Percentiles rank a stretch among this genome's conserved stretches.
Conservation (phyloP, 2,329 filamentous ascomycete genomes). For the Cryphonectria japonica region DNA sequence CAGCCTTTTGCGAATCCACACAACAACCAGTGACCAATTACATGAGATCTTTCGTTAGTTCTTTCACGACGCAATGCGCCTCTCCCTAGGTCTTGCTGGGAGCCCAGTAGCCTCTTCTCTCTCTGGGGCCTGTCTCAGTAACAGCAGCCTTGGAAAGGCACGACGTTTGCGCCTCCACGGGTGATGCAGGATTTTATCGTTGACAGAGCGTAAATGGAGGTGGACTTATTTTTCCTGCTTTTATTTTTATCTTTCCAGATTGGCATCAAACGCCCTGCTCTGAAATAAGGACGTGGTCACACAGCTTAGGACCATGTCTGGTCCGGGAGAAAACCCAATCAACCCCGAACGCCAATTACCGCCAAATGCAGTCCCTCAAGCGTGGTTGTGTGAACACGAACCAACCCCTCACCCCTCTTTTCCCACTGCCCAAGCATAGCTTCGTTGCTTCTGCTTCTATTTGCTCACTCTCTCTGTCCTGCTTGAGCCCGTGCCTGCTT, state of each 20-base stretch:
- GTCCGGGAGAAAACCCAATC: conserved; percentile 18
- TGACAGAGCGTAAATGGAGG: neutral
- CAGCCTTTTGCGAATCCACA: neutral
- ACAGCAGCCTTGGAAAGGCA: neutral
- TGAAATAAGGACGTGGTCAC: neutral
- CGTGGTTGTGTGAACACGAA: neutral
- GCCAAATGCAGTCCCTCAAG: conserved; percentile 21
- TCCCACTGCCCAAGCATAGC: too few relatives aligned
- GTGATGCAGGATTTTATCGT: neutral
- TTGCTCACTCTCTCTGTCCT: neutral
- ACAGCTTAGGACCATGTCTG: conserved; percentile 11
- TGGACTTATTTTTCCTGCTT: conserved; percentile 5
- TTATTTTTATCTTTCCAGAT: neutral
- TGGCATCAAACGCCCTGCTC: conserved; percentile 21
- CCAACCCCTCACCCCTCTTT: conserved; percentile 4
- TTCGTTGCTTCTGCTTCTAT: neutral
- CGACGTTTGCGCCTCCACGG: neutral
- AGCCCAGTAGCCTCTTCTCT: neutral
- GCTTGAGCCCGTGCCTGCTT: neutral
- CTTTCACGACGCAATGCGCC: neutral
- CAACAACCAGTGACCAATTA: neutral
- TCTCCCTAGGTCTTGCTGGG: too few relatives aligned
- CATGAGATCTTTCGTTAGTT: neutral
- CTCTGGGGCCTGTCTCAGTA: neutral
- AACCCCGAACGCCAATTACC: conserved; percentile 17